A percentile compares a stretch with the other conserved stretches of the same genome.
Conservation (phyloP, 148 eudicot species). For the Silene latifolia region DNA sequence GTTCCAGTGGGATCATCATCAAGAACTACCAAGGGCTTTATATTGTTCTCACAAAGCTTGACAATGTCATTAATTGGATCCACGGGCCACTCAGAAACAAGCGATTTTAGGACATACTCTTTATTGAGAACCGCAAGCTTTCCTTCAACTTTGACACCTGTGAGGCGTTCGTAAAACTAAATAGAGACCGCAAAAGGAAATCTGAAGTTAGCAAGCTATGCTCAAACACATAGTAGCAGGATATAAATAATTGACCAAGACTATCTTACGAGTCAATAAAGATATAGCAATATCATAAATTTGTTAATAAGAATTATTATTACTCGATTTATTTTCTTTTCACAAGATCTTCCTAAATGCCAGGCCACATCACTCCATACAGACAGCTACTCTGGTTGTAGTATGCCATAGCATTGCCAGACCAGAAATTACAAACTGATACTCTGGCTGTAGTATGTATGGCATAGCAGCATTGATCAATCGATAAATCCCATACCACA, state of each 20-base stretch:
- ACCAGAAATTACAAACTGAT: neutral
- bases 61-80: slow-evolving; percentile 68
- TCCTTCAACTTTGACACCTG: slow-evolving; percentile 93
- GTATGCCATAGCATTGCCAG: neutral
- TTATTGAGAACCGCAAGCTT: slow-evolving; percentile 57
- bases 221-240: neutral
- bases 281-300: neutral
- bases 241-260: neutral
- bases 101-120: slow-evolving; percentile 60
- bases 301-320: neutral
- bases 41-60: slow-evolving; percentile 44
- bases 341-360: neutral
- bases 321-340: neutral
- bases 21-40: slow-evolving; percentile 81
- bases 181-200: neutral
- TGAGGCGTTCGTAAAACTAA: slow-evolving; percentile 89
- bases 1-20: slow-evolving; percentile 99
- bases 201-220: neutral
- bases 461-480: neutral
- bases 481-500: too few species aligned
- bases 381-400: neutral
- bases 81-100: slow-evolving; percentile 81
- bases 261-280: neutral
- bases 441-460: neutral
- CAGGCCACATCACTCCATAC: neutral